Percentiles rank a stretch among this genome's conserved stretches.
phyloP scores from a whole-genome alignment of 768 basidiomycete genomes.

The Russula brevipes region DNA sequence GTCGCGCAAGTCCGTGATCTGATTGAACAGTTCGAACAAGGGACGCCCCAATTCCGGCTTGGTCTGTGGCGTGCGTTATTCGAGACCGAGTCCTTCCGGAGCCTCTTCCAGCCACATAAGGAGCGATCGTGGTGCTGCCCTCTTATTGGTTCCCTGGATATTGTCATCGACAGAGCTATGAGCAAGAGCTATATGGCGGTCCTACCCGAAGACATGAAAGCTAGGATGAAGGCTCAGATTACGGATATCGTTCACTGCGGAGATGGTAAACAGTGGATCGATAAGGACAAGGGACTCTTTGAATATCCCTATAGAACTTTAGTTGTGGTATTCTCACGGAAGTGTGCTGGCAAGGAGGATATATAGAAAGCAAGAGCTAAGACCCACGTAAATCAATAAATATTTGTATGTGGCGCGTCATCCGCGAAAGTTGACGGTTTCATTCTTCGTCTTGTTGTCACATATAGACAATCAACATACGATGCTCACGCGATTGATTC shows the following conservation, averaged over 20 bases:
- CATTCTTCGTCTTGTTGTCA: no score
- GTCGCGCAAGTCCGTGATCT: conserved; percentile 65
- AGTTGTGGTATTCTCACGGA: conserved; percentile 49
- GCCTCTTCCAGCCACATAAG: conserved; percentile 53
- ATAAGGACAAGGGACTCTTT: conserved; percentile 66
- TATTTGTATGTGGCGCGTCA: no score
- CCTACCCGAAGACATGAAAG: conserved; percentile 53
- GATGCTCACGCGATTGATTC: conserved; percentile 3
- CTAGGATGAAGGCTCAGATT: conserved; percentile 46
- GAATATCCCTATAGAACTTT: conserved; percentile 74
- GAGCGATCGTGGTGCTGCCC: conserved; percentile 52
- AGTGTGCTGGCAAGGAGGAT: conserved; percentile 28
- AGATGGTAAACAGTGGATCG: conserved; percentile 67
- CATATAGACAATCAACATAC: not conserved
- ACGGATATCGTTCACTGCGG: conserved; percentile 52
- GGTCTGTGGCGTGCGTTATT: conserved; percentile 71
- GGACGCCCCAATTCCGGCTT: conserved; percentile 78
- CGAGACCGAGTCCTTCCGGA: conserved; percentile 53
- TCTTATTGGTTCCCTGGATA: conserved; percentile 49
- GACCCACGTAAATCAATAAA: not conserved
- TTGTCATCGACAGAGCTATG: conserved; percentile 57
- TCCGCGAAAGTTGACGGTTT: no score
- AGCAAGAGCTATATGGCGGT: conserved; percentile 85
- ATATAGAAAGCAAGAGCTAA: not conserved
- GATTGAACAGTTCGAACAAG: conserved; percentile 63